Conservation (phyloP, 495 filamentous ascomycete genomes). For the Amorphotheca resinae region DNA sequence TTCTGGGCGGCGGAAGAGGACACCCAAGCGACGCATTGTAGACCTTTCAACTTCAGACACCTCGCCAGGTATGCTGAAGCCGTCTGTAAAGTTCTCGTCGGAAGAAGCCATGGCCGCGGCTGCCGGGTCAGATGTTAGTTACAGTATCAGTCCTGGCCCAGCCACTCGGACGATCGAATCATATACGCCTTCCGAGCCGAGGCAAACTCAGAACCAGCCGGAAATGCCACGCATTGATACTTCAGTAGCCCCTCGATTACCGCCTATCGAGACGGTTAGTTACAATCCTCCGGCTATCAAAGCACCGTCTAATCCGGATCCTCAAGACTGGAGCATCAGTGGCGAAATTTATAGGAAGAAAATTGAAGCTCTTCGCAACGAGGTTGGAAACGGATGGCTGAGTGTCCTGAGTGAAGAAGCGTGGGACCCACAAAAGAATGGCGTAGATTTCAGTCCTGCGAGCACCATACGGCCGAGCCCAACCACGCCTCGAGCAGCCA, state of each 20-base stretch:
- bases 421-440: constrained; percentile 30
- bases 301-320: constrained; percentile 29
- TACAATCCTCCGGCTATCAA: constrained; percentile 27
- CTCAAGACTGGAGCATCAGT: constrained; percentile 51
- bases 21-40: constrained; percentile 63
- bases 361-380: constrained; percentile 70
- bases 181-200: constrained; percentile 13
- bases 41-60: constrained; percentile 60
- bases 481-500: constrained; percentile 30
- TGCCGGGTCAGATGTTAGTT: constrained; percentile 12
- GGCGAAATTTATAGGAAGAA: constrained; percentile 75
- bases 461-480: constrained; percentile 26
- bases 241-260: constrained; percentile 27
- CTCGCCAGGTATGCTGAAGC: constrained; percentile 21
- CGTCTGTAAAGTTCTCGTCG: constrained; percentile 8
- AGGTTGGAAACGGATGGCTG: constrained; percentile 75
- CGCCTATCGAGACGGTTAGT: constrained; percentile 27
- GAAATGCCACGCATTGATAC: constrained; percentile 37
- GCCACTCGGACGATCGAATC: constrained; percentile 14
- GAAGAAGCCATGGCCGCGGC: constrained; percentile 9
- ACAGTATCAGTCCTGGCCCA: constrained; percentile 20
- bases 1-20: constrained; percentile 31
- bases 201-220: constrained; percentile 19
- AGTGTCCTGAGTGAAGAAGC: constrained; percentile 71
- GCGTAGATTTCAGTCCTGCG: constrained; percentile 27